A percentile compares a stretch with the other conserved stretches of the same genome.
phyloP scores from a whole-genome alignment of 805 yeast species.

The Geotrichum ghanense region DNA sequence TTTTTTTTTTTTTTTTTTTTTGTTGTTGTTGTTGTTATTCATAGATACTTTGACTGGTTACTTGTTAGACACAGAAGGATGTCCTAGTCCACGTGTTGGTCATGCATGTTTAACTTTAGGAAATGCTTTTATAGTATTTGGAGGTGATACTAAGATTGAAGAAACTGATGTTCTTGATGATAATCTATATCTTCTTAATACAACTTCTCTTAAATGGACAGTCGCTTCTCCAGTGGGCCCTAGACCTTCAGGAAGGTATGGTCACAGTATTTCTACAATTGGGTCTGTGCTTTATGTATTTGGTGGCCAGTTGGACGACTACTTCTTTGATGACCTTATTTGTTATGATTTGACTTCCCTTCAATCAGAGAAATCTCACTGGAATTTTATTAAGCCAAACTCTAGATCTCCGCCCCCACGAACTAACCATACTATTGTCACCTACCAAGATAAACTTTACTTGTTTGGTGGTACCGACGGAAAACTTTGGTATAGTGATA shows the following conservation, averaged over 20 bases:
- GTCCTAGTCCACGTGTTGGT: conserved; percentile 94
- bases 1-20: background rate
- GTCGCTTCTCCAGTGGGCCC: conserved; percentile 62
- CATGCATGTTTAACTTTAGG: conserved; percentile 89
- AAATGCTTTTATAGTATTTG: conserved; percentile 88
- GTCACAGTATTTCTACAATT: conserved; percentile 77
- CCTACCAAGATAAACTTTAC: conserved; percentile 67
- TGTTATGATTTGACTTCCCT: conserved; percentile 80
- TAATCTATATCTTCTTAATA: conserved; percentile 76
- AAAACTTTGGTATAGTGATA: conserved; percentile 55
- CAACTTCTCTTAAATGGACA: conserved; percentile 68
- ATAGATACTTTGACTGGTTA: conserved; percentile 31
- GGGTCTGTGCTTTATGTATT: conserved; percentile 61
- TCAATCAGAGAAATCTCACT: conserved; percentile 68
- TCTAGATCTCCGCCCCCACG: conserved; percentile 65
- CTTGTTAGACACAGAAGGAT: conserved; percentile 60
- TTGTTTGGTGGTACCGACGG: conserved; percentile 89
- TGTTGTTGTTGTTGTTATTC: background rate
- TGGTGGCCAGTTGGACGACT: conserved; percentile 91
- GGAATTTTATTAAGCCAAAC: conserved; percentile 61
- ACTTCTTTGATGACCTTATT: conserved; percentile 70
- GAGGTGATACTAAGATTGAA: conserved; percentile 80
- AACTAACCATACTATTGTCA: conserved; percentile 82
- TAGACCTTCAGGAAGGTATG: conserved; percentile 87
- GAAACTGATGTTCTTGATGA: conserved; percentile 75